Evolutionary conservation across 495 filamentous ascomycete genomes (phyloP).

Genomic region (Glarea lozoyensis): DNA sequence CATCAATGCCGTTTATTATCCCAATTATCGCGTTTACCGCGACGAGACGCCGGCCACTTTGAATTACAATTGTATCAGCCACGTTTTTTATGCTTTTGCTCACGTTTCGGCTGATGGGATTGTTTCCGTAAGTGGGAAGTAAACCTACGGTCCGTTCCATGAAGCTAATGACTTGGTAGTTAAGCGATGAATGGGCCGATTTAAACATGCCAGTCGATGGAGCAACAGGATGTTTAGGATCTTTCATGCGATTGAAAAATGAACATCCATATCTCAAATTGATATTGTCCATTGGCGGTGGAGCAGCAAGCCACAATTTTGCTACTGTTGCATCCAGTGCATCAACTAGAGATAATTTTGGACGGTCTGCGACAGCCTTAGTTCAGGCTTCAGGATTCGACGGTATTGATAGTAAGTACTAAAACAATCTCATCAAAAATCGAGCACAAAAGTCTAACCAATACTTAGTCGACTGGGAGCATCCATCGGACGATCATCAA

Average conservation of each 20-base stretch:
- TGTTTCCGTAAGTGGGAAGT: constrained; percentile 56
- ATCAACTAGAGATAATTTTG: constrained; percentile 59
- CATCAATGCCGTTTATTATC: constrained; percentile 83
- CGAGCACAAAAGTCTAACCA: constrained; percentile 4
- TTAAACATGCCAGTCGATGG: constrained; percentile 72
- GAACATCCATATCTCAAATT: constrained; percentile 68
- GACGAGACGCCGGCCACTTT: constrained; percentile 71
- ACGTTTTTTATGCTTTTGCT: constrained; percentile 88
- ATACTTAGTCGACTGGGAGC: constrained; percentile 81
- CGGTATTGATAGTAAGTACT: constrained; percentile 69
- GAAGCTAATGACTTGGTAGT: constrained; percentile 37
- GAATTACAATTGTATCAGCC: constrained; percentile 51
- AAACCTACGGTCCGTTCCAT: background rate
- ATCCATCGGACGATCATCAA: constrained; percentile 60
- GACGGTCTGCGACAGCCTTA: constrained; percentile 56
- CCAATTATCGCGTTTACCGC: constrained; percentile 73
- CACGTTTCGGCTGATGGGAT: constrained; percentile 72
- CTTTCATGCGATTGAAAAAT: constrained; percentile 66
- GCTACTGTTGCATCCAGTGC: constrained; percentile 59
- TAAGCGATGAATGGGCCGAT: constrained; percentile 84
- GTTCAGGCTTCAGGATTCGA: constrained; percentile 71
- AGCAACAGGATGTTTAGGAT: constrained; percentile 64
- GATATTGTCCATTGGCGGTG: constrained; percentile 82
- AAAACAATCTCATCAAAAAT: background rate
- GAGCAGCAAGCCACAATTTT: constrained; percentile 69